Base-by-base conservation (phyloP, 2,329 filamentous ascomycete species). In the Diaporthe citri region DNA sequence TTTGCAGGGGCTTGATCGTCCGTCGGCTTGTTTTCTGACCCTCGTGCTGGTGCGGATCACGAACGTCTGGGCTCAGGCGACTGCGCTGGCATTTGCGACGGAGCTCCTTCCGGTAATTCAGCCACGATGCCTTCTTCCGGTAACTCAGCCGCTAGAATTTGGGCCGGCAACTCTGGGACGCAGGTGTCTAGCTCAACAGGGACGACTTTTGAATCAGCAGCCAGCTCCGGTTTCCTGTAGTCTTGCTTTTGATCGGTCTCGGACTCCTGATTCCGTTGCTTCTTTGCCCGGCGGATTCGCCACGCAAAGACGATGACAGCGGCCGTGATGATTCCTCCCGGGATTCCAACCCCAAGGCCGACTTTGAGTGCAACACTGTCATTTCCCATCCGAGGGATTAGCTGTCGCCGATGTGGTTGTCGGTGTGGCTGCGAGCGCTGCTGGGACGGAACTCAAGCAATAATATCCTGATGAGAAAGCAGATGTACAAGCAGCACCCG, bases 261-360 rank as follows among this genome's bases (percentile, higher is more conserved):
- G 2, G 60, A 66, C 10, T 31, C 5, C 25, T n/a, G 6, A 15
- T 7, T 51, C 36, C 20, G 41, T 22, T 13, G 41, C 17, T 36
- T 48, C 41, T 66, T 66, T 15, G 28, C 17, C 17, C 60, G 41
- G 17, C 60, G 60, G 9, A 66, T 48, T n/a, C 25, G 41, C 60
- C 41, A 66, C 41, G 41, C 60, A 51, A 66, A 66, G 28, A 48
- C 22, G 25, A 48, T 22, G 31, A 34, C 60, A 22, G 41, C 60
- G 8, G n/a, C 9, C 9, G 8, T n/a, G 46, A 66, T 31, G 13
- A 66, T 48, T n/a, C 20, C 41, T 31, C 41, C 60, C 28, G 60
- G 60, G 22, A 66, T n/a, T n/a, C 60, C 60, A 22, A 66, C 60
- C 13, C 41, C 60, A 66, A 66, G 60, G 15, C 60, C 60, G 41